phyloP scores from a whole-genome alignment of 495 filamentous ascomycete genomes.

The Penicillium crystallinum region DNA sequence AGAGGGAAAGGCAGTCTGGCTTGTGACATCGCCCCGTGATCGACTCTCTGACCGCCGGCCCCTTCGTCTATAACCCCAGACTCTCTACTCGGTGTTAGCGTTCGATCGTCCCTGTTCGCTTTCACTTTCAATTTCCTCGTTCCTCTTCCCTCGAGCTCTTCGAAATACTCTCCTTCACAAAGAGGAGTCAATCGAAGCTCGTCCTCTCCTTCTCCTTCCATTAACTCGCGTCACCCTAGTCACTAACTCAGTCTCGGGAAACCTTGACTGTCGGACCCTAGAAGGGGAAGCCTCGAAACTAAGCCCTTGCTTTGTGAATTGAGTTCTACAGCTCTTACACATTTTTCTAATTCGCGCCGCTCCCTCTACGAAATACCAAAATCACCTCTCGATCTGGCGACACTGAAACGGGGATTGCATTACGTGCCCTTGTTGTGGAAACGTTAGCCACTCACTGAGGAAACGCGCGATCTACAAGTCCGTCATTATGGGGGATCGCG shows the following conservation, averaged over 20 bases:
- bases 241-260: constrained; percentile 22
- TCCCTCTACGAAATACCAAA: background rate
- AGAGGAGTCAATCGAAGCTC: background rate
- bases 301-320: constrained; percentile 6
- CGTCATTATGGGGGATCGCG: constrained; percentile 34
- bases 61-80: constrained; percentile 13
- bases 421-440: constrained; percentile 6
- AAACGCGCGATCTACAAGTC: constrained; percentile 7
- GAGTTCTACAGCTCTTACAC: background rate
- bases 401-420: background rate
- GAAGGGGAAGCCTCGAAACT: constrained; percentile 11
- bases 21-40: constrained; percentile 14
- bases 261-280: constrained; percentile 15
- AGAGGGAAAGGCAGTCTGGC: background rate
- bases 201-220: constrained; percentile 6
- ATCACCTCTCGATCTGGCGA: background rate
- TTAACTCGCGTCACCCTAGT: constrained; percentile 17
- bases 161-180: background rate
- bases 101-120: background rate
- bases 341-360: background rate
- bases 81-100: constrained; percentile 1
- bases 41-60: constrained; percentile 23
- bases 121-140: no score
- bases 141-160: background rate
- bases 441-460: constrained; percentile 5